Evolutionary conservation across 257 asterid species (phyloP).

Genomic region (Nicotiana undulata): DNA sequence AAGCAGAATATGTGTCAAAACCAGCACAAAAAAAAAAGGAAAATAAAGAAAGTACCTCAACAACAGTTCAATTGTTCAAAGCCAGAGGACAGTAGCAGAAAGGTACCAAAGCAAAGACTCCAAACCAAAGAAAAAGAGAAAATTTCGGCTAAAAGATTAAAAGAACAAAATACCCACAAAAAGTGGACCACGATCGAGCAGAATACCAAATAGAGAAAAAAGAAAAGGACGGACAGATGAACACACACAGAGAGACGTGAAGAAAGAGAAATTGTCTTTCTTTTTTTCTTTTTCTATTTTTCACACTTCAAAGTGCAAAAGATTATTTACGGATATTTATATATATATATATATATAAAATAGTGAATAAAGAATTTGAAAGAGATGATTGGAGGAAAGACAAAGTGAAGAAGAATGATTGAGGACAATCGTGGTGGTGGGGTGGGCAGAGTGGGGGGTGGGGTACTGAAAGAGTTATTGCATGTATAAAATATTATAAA

Average conservation of each 20-base stretch:
- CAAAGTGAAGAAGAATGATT: slow-evolving; percentile 6
- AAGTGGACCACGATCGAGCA: not conserved
- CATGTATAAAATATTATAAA: not conserved
- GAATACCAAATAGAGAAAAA: not conserved
- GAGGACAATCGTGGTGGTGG: not conserved
- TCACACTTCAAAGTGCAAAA: not conserved
- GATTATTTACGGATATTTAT: too few relatives aligned
- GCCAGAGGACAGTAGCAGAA: not conserved
- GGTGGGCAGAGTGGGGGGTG: not conserved
- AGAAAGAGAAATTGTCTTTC: slow-evolving; percentile 3
- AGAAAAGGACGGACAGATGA: not conserved
- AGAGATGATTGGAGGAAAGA: slow-evolving; percentile 8
- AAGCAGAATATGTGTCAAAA: not conserved
- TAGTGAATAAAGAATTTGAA: not conserved
- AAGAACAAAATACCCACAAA: not conserved
- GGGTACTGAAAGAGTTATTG: not conserved
- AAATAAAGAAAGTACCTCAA: not conserved
- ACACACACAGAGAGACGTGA: slow-evolving; percentile 7
- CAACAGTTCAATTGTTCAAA: not conserved
- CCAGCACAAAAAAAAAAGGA: not conserved
- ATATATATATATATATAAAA: not conserved
- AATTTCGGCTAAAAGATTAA: not conserved
- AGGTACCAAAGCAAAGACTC: not conserved
- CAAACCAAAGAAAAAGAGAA: not conserved
- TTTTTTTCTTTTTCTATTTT: not conserved